phyloP scores from a whole-genome alignment of 331 rosid genomes.

The Quercus tomentella region DNA sequence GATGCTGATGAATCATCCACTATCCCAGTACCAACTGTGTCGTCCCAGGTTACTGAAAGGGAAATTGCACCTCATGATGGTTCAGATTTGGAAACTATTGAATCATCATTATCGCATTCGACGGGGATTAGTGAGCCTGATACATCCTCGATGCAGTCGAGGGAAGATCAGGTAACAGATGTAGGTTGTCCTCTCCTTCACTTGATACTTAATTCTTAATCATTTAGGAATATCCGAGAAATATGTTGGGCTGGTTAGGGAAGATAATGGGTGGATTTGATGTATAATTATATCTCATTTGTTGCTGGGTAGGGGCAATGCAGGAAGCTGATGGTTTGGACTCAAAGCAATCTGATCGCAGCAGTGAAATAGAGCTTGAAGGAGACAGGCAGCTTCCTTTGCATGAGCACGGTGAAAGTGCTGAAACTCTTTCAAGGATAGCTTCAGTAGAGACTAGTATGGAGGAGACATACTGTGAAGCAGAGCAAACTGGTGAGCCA shows the following conservation, averaged over 20 bases:
- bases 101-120: conserved; percentile 38
- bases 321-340: conserved; percentile 77
- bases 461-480: conserved; percentile 32
- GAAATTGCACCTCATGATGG: conserved; percentile 35
- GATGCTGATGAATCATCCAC: conserved; percentile 50
- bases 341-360: conserved; percentile 31
- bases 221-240: conserved; percentile 3
- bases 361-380: conserved; percentile 36
- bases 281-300: conserved; percentile 73
- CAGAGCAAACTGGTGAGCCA: conserved; percentile 23
- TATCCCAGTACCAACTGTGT: conserved; percentile 21
- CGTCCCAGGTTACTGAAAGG: conserved; percentile 39
- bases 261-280: conserved; percentile 31
- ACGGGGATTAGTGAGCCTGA: conserved; percentile 30
- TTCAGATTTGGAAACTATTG: conserved; percentile 22
- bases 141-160: conserved; percentile 39
- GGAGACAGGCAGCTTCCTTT: conserved; percentile 35
- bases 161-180: conserved; percentile 89
- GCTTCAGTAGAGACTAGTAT: conserved; percentile 26
- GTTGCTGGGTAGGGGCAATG: conserved; percentile 90
- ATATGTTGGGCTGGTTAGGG: conserved; percentile 25
- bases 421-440: conserved; percentile 28
- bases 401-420: conserved; percentile 24
- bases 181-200: conserved; percentile 84
- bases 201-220: conserved; percentile 12